phyloP scores from a whole-genome alignment of 1,284 basidiomycete species.

The Cryptococcus sp. region DNA sequence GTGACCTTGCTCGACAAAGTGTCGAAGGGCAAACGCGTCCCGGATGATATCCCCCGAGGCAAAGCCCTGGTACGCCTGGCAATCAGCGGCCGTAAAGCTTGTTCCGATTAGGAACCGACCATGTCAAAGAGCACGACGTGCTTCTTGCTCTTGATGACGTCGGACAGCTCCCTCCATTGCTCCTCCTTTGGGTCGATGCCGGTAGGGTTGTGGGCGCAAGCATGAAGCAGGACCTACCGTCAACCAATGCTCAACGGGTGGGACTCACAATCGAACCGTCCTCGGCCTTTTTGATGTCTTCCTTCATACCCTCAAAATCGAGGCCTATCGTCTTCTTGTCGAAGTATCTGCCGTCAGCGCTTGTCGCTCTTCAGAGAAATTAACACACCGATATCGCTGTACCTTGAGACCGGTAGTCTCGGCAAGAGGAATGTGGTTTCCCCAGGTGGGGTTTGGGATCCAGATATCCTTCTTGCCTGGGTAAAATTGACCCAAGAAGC shows the following conservation, averaged over 20 bases:
- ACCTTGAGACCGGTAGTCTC: constrained; percentile 88
- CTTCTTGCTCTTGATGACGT: constrained; percentile 63
- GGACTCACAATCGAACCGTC: constrained; percentile 29
- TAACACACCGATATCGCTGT: constrained; percentile 58
- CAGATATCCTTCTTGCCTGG: constrained; percentile 83
- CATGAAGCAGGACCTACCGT: constrained; percentile 51
- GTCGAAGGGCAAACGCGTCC: constrained; percentile 92
- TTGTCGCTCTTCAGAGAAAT: background rate
- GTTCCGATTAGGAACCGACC: constrained; percentile 50
- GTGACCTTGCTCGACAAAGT: constrained; percentile 86
- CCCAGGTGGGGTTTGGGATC: constrained; percentile 92
- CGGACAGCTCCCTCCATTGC: constrained; percentile 89
- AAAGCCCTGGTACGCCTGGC: constrained; percentile 91
- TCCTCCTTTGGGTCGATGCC: constrained; percentile 90
- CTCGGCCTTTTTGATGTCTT: constrained; percentile 60
- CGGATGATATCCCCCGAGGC: constrained; percentile 80
- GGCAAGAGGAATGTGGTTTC: constrained; percentile 83
- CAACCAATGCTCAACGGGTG: background rate
- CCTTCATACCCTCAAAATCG: constrained; percentile 86
- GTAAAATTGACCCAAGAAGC: constrained; percentile 81
- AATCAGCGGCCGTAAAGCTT: background rate
- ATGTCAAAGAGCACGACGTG: constrained; percentile 58
- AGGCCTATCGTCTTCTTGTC: constrained; percentile 66
- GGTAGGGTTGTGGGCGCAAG: constrained; percentile 84
- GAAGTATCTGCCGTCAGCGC: constrained; percentile 7